These are phyloP conservation scores for Porphyridium purpureum DNA, from an alignment of 23 red algal species.

Conservation along the genomic window DNA sequence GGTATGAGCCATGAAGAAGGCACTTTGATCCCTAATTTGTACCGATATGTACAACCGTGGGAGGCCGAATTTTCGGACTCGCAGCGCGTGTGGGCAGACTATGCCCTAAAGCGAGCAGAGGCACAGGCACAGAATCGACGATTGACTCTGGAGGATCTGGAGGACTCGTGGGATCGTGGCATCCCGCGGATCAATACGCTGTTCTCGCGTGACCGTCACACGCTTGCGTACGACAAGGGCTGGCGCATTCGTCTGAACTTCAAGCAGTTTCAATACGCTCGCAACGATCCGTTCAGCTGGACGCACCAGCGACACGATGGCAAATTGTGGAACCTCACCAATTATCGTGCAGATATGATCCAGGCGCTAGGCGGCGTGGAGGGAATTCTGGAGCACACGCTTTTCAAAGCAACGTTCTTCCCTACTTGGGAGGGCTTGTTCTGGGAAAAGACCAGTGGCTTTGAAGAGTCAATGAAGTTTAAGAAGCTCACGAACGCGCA, in stretches of 20 bases:
- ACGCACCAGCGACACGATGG: slow-evolving; percentile 88
- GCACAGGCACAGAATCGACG: slow-evolving; percentile 49
- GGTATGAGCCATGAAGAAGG: slow-evolving; percentile 49
- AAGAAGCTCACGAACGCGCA: slow-evolving; percentile 88
- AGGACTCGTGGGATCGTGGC: slow-evolving; percentile 86
- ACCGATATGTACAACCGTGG: slow-evolving; percentile 85
- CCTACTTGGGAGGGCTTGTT: slow-evolving; percentile 92
- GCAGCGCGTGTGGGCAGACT: slow-evolving; percentile 85
- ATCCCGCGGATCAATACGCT: slow-evolving; percentile 80
- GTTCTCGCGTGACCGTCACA: slow-evolving; percentile 80
- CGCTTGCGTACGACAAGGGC: slow-evolving; percentile 85
- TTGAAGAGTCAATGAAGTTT: slow-evolving; percentile 92
- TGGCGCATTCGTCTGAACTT: slow-evolving; percentile 77
- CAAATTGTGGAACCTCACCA: slow-evolving; percentile 69
- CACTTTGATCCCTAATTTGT: slow-evolving; percentile 76
- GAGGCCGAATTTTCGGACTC: slow-evolving; percentile 81
- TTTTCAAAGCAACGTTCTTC: slow-evolving; percentile 83
- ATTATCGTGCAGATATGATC: slow-evolving; percentile 83
- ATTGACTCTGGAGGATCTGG: slow-evolving; percentile 81
- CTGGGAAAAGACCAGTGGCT: slow-evolving; percentile 88
- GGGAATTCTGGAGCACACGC: slow-evolving; percentile 93
- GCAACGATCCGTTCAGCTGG: slow-evolving; percentile 90
- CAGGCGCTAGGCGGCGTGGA: slow-evolving; percentile 94
- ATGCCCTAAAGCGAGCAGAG: slow-evolving; percentile 64
- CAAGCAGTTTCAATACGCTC: slow-evolving; percentile 52